These are phyloP conservation scores for Kalmanozyma brasiliensis DNA, from an alignment of 1,284 basidiomycete genomes.

Conservation along the genomic window DNA sequence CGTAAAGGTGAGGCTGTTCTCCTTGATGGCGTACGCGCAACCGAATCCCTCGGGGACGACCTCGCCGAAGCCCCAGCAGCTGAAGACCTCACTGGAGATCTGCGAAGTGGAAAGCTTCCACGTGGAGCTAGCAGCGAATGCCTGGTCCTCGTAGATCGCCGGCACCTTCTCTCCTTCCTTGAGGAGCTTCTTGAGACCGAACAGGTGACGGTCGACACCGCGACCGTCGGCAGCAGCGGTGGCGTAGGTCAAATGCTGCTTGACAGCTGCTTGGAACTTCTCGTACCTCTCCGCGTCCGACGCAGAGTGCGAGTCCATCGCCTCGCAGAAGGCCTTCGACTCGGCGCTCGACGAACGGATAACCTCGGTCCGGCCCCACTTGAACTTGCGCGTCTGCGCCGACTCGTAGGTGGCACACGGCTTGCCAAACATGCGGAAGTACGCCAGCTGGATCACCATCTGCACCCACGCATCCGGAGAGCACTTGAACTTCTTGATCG, in stretches of 20 bases:
- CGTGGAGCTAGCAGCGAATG: conserved; percentile 78
- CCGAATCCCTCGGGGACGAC: conserved; percentile 91
- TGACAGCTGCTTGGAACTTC: conserved; percentile 81
- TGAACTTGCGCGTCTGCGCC: conserved; percentile 92
- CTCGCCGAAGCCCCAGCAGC: conserved; percentile 98
- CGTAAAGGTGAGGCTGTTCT: conserved; percentile 88
- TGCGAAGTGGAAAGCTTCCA: conserved; percentile 95
- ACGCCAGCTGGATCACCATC: conserved; percentile 94
- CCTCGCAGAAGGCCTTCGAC: conserved; percentile 84
- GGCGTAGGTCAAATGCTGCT: conserved; percentile 86
- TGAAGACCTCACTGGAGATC: conserved; percentile 82
- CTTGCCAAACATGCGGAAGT: conserved; percentile 81
- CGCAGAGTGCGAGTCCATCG: conserved; percentile 77
- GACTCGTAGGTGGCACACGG: conserved; percentile 91
- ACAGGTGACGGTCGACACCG: conserved; percentile 94
- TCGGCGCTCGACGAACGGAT: conserved; percentile 87
- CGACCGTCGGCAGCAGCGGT: conserved; percentile 91
- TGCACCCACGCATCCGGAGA: conserved; percentile 96
- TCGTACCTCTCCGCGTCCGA: conserved; percentile 75
- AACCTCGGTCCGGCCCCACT: conserved; percentile 91
- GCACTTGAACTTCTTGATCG: conserved; percentile 86
- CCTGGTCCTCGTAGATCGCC: conserved; percentile 80
- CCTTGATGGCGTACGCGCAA: conserved; percentile 89
- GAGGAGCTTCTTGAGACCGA: conserved; percentile 86
- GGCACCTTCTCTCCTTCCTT: conserved; percentile 81